Percentiles rank a stretch among this genome's conserved stretches.
Evolutionary conservation across 352 stramenopile genomes (phyloP).

Genomic region (Detonula confervacea): DNA sequence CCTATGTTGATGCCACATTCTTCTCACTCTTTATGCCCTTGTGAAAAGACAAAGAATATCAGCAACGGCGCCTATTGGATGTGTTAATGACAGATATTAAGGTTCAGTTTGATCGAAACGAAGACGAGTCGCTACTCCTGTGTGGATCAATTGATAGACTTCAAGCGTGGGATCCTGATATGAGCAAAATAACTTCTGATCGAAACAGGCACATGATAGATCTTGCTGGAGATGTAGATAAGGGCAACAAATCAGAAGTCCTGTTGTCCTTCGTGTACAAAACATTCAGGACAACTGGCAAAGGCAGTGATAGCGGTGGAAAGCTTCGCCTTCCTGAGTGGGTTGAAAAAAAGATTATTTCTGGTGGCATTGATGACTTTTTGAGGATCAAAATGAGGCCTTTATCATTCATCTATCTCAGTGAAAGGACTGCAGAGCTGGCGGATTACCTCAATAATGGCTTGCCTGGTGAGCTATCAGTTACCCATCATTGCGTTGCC

Average conservation of each 20-base stretch:
- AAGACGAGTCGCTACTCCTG: slow-evolving; percentile 41
- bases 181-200: slow-evolving; percentile 29
- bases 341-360: slow-evolving; percentile 47
- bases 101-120: slow-evolving; percentile 39
- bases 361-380: slow-evolving; percentile 71
- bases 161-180: slow-evolving; percentile 62
- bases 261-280: slow-evolving; percentile 63
- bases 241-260: background rate
- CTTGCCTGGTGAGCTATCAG: slow-evolving; percentile 58
- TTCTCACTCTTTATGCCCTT: slow-evolving; percentile 5
- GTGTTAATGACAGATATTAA: slow-evolving; percentile 31
- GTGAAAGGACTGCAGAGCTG: slow-evolving; percentile 73
- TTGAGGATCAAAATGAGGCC: slow-evolving; percentile 60
- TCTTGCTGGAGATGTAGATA: background rate
- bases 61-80: slow-evolving; percentile 67
- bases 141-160: slow-evolving; percentile 53
- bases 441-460: slow-evolving; percentile 82
- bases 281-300: slow-evolving; percentile 48
- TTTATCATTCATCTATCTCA: slow-evolving; percentile 68
- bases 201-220: slow-evolving; percentile 56
- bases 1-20: background rate
- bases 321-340: slow-evolving; percentile 52
- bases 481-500: background rate
- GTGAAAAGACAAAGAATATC: slow-evolving; percentile 79
- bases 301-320: background rate